These are phyloP conservation scores for Croton laevigatus DNA, from an alignment of 441 rosid species.

Conservation along the genomic window DNA sequence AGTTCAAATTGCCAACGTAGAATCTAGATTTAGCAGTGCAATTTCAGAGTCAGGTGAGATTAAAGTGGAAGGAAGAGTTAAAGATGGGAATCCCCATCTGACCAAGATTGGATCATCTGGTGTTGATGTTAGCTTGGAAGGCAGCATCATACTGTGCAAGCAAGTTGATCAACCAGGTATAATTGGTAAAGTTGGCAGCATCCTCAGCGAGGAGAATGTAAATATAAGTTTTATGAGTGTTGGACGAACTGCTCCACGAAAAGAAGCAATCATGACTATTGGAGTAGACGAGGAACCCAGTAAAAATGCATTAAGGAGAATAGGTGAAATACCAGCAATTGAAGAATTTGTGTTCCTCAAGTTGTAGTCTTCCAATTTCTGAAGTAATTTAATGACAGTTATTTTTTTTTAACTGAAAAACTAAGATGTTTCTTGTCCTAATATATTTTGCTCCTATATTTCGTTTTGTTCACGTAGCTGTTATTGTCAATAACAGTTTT, in stretches of 20 bases:
- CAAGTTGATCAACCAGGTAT: conserved; percentile 97
- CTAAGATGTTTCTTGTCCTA: no score
- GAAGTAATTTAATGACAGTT: no score
- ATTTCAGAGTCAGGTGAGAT: conserved; percentile 70
- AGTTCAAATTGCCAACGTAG: conserved; percentile 70
- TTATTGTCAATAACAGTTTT: not conserved
- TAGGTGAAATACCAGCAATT: conserved; percentile 61
- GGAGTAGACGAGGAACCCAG: conserved; percentile 89
- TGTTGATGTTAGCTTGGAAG: conserved; percentile 93
- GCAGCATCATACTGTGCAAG: conserved; percentile 77
- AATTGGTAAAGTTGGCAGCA: conserved; percentile 77
- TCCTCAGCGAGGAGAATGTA: conserved; percentile 75
- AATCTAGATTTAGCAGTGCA: conserved; percentile 78
- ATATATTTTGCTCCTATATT: no score
- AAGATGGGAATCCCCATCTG: conserved; percentile 72
- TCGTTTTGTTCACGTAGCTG: not conserved
- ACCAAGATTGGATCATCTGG: conserved; percentile 77
- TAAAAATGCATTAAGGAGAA: conserved; percentile 53
- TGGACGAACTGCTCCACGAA: conserved; percentile 72
- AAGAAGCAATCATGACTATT: conserved; percentile 89
- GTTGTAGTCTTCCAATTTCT: conserved; percentile 33
- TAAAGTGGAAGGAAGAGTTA: conserved; percentile 71
- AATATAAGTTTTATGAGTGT: conserved; percentile 95
- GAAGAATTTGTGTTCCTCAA: conserved; percentile 87
- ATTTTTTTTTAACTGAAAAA: no score